Base-by-base conservation (phyloP, 139 green algal genomes). In the Chlorella sp. region DNA sequence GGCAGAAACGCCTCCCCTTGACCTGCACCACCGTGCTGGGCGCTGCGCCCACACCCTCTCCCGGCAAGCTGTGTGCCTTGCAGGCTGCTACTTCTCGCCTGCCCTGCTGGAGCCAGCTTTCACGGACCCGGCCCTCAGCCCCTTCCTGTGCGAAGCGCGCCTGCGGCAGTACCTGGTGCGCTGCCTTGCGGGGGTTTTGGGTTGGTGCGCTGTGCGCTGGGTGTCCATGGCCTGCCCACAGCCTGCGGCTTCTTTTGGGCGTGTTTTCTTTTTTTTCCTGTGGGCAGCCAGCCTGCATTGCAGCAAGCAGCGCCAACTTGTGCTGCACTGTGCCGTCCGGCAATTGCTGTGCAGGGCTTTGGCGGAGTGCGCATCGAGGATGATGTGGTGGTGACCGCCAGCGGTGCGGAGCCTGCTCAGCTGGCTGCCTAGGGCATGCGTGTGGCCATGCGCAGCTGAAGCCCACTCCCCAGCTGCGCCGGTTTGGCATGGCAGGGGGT, bases 321-420 rank as follows among this genome's bases (percentile, higher is more conserved):
- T 60, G 51, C 51, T 60, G 9, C 51, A 60, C 51, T n/a, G n/a
- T 38, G n/a, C 65, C n/a, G 26, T 24, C n/a, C 13, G n/a, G 32
- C 32, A 43, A 19, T 40, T 43, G 36, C 46, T 13, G 36, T 14
- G 9, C 88, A 90, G 85, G 85, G 44, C 40, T 80, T 89, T 84
- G 89, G 87, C 13, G 86, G 84, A 1, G 95, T 98, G 26, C 86
- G 96, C 17, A 79, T 98, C 2, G 96, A 99, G 82, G 95, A 98
- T 81, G 95, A 99, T 75, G 89, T 98, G 28, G 36, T 99, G 30
- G 82, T 98, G 41, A 97, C 94, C 28, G 86, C 89, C 30, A 48
- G 46, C 1, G 95, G 96, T 11, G 78, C 51, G 51, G 13, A 26
- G n/a, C n/a, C n/a, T n/a, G n/a, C n/a, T n/a, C n/a, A n/a, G n/a